Evolutionary conservation across 176 grass and related monocot species (phyloP).

Genomic region (Carex parvula): DNA sequence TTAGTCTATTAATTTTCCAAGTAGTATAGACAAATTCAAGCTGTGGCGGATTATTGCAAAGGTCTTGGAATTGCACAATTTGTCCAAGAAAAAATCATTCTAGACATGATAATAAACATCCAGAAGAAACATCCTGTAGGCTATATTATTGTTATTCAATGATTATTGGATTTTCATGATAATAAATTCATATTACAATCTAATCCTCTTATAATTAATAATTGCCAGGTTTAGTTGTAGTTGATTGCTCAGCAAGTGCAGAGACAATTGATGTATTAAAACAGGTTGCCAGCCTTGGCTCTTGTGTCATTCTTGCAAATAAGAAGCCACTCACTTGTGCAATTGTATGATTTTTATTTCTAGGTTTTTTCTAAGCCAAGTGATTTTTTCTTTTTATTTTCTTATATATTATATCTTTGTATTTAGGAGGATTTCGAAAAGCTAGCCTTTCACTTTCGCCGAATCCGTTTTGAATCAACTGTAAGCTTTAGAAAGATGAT

Average conservation of each 20-base stretch:
- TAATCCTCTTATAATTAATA: neutral
- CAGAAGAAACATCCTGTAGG: too few species aligned
- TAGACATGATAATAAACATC: neutral
- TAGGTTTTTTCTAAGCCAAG: neutral
- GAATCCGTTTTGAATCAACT: conserved; percentile 89
- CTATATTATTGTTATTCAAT: neutral
- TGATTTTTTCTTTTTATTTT: neutral
- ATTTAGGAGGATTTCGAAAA: conserved; percentile 71
- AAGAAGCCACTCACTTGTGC: conserved; percentile 82
- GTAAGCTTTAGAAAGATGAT: conserved; percentile 35
- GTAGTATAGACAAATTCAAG: neutral
- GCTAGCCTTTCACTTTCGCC: conserved; percentile 55
- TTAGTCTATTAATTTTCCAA: neutral
- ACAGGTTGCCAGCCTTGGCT: conserved; percentile 45
- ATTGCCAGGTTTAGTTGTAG: conserved; percentile 64
- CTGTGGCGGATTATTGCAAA: neutral
- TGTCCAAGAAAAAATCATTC: neutral
- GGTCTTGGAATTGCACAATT: neutral
- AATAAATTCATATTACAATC: neutral
- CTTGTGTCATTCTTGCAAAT: conserved; percentile 68
- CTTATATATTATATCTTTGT: conserved; percentile 32
- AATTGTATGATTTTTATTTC: conserved; percentile 45
- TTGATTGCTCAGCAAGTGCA: conserved; percentile 86
- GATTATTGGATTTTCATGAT: neutral
- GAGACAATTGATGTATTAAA: conserved; percentile 61